Conservation (phyloP, 2,329 filamentous ascomycete species). For the Acephala macrosclerotiorum region DNA sequence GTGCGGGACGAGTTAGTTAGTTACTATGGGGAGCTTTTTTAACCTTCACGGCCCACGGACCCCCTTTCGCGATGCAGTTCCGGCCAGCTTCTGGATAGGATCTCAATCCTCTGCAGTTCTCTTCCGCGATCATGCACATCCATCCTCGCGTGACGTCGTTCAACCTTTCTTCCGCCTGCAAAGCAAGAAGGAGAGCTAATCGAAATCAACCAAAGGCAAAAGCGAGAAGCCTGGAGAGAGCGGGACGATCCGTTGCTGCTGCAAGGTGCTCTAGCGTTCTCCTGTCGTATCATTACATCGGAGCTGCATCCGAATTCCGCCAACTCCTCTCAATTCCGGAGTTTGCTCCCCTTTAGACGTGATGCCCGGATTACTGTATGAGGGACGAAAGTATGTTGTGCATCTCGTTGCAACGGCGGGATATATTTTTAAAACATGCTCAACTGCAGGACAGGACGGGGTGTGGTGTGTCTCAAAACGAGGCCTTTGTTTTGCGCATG, state of each 20-base stretch:
- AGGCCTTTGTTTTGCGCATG: too few species aligned
- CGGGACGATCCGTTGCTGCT: conserved; percentile 25
- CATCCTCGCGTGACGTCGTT: conserved; percentile 2
- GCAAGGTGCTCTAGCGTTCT: conserved; percentile 7
- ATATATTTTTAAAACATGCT: too few species aligned
- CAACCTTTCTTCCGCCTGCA: background rate
- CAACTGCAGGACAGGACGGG: too few species aligned
- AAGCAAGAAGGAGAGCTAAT: background rate
- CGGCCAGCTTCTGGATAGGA: background rate
- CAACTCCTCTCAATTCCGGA: too few species aligned
- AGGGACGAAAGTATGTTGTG: too few species aligned
- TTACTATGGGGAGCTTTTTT: background rate
- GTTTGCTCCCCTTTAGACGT: too few species aligned
- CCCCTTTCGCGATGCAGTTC: background rate
- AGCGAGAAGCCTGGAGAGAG: conserved; percentile 3
- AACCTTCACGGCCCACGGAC: background rate
- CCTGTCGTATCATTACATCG: background rate
- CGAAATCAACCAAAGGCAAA: too few species aligned
- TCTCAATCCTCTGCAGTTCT: background rate
- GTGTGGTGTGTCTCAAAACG: too few species aligned
- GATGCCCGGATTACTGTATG: too few species aligned
- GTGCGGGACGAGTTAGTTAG: too few species aligned
- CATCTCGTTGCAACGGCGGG: too few species aligned
- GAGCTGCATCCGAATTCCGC: background rate
- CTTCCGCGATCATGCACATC: background rate